Conservation (phyloP, 2,329 filamentous ascomycete genomes). For the Lasiodiplodia sp. region DNA sequence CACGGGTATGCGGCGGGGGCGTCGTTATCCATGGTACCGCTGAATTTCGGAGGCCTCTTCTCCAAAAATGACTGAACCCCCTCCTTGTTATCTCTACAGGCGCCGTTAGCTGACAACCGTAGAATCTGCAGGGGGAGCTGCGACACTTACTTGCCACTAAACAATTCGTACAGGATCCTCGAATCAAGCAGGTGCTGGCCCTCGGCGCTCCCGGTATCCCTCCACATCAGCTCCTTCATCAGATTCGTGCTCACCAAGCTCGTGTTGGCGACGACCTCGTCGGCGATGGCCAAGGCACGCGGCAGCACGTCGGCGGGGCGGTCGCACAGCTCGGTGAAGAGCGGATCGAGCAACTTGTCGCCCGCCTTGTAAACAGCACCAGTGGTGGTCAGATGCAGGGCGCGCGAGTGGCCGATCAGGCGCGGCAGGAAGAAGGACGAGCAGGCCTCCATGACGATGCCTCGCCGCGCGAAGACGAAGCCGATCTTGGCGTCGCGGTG, state of each 20-base stretch:
- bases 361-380: slow-evolving; percentile 64
- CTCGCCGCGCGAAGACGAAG: slow-evolving; percentile 75
- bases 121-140: neutral
- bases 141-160: slow-evolving; percentile 54
- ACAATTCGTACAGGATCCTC: slow-evolving; percentile 67
- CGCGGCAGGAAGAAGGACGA: slow-evolving; percentile 76
- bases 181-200: slow-evolving; percentile 75
- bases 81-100: slow-evolving; percentile 67
- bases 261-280: slow-evolving; percentile 71
- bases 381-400: slow-evolving; percentile 72
- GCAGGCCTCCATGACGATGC: slow-evolving; percentile 75
- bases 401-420: slow-evolving; percentile 69
- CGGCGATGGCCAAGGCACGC: slow-evolving; percentile 70
- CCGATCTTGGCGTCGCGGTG: slow-evolving; percentile 70
- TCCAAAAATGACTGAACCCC: slow-evolving; percentile 74
- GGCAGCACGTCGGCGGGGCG: slow-evolving; percentile 67
- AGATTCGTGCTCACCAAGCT: slow-evolving; percentile 69
- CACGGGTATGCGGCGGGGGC: slow-evolving; percentile 69
- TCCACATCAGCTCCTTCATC: slow-evolving; percentile 76
- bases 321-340: slow-evolving; percentile 72
- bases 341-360: slow-evolving; percentile 61
- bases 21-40: slow-evolving; percentile 66
- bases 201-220: slow-evolving; percentile 66
- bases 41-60: slow-evolving; percentile 70
- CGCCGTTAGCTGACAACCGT: slow-evolving; percentile 28